Conservation (phyloP, 768 basidiomycete genomes). For the Trametes gibbosa region DNA sequence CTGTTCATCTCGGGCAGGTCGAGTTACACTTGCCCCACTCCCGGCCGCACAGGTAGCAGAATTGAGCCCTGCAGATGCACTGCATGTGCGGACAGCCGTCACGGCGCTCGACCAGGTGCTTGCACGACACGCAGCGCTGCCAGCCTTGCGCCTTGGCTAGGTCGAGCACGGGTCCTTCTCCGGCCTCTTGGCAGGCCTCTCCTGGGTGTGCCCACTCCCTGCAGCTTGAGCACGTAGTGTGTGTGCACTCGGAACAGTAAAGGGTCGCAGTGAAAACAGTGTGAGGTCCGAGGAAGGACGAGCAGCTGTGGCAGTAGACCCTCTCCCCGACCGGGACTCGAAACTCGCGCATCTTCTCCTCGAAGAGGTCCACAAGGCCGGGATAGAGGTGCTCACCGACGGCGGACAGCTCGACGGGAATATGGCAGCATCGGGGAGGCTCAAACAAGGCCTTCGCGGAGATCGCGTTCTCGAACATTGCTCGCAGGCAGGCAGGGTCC, state of each 20-base stretch:
- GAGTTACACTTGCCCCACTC: slow-evolving; percentile 29
- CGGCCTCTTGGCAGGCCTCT: background rate
- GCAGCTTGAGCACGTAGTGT: background rate
- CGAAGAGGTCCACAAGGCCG: background rate
- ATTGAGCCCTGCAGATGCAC: slow-evolving; percentile 25
- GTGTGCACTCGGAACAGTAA: background rate
- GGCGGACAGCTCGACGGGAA: slow-evolving; percentile 3
- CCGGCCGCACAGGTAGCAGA: slow-evolving; percentile 22
- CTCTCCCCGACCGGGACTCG: slow-evolving; percentile 8
- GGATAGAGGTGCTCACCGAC: slow-evolving; percentile 4
- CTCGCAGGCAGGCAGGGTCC: slow-evolving; percentile 11
- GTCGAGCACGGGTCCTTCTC: slow-evolving; percentile 12
- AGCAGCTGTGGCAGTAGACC: slow-evolving; percentile 24
- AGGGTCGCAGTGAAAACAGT: background rate
- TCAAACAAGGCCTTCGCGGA: slow-evolving; percentile 19
- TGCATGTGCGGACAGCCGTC: slow-evolving; percentile 31
- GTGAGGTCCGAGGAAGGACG: slow-evolving; percentile 20
- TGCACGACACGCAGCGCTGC: slow-evolving; percentile 23
- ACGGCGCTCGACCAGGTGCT: slow-evolving; percentile 18
- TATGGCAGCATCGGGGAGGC: slow-evolving; percentile 21
- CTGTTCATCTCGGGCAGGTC: background rate
- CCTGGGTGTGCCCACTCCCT: slow-evolving; percentile 4
- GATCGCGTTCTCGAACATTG: slow-evolving; percentile 20
- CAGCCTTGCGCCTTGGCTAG: slow-evolving; percentile 19
- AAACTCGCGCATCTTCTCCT: slow-evolving; percentile 19